A percentile compares a stretch with the other conserved stretches of the same genome.
Conservation (phyloP, 331 rosid genomes). For the Quercus tomentella region DNA sequence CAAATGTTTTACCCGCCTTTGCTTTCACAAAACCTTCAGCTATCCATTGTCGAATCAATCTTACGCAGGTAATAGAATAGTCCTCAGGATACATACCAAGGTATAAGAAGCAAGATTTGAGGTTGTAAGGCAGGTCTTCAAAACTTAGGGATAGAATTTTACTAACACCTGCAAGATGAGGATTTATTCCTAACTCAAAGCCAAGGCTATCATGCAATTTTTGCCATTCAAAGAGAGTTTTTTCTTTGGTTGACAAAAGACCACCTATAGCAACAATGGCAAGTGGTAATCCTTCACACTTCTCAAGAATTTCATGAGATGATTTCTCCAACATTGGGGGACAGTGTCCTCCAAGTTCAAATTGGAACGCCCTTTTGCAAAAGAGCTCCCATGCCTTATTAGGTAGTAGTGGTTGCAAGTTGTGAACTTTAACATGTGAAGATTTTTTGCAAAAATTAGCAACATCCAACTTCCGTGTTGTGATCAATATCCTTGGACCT, state of each 20-base stretch:
- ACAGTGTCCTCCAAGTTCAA: background rate
- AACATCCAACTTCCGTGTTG: background rate
- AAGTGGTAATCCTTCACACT: constrained; percentile 14
- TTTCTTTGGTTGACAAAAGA: constrained; percentile 15
- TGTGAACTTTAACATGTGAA: background rate
- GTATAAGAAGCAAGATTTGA: constrained; percentile 8
- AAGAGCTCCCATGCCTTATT: constrained; percentile 10
- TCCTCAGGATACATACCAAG: constrained; percentile 28
- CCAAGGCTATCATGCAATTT: constrained; percentile 1
- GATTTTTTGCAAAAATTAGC: background rate
- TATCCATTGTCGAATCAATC: constrained; percentile 12
- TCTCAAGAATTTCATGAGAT: constrained; percentile 1
- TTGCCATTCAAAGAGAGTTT: constrained; percentile 4
- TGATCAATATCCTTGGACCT: constrained; percentile 10
- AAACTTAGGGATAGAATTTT: constrained; percentile 10
- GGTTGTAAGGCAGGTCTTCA: constrained; percentile 12
- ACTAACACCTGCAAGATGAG: background rate
- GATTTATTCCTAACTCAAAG: constrained; percentile 7
- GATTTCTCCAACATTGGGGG: background rate
- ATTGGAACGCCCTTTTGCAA: background rate
- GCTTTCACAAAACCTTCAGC: constrained; percentile 7
- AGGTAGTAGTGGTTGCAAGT: background rate
- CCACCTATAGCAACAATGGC: constrained; percentile 18
- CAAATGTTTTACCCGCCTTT: background rate
- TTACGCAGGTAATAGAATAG: background rate